These are phyloP conservation scores for Skeletonema costatum DNA, from an alignment of 108 stramenopile species.

Conservation along the genomic window DNA sequence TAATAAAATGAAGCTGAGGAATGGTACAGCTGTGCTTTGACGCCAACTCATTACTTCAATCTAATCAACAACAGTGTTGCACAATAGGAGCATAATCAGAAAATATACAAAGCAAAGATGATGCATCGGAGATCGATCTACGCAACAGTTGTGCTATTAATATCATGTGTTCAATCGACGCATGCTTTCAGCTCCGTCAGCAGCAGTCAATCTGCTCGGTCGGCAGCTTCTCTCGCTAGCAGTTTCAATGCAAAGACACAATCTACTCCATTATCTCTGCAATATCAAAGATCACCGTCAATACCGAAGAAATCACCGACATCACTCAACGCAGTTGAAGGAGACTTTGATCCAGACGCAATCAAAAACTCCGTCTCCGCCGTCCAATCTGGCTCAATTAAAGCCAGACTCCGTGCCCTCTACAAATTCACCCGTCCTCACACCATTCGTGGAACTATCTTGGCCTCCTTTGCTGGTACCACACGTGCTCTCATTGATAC, in stretches of 20 bases:
- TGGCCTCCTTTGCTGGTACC: constrained; percentile 93
- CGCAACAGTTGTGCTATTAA: background rate
- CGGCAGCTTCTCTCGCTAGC: background rate
- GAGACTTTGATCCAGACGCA: constrained; percentile 88
- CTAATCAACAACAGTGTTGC: too few species aligned
- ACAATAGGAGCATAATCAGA: background rate
- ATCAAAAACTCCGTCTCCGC: constrained; percentile 54
- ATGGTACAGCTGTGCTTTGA: background rate
- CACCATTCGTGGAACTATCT: constrained; percentile 95
- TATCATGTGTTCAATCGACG: background rate
- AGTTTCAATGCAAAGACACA: background rate
- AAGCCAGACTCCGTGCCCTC: constrained; percentile 77
- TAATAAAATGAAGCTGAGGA: background rate
- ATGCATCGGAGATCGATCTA: background rate
- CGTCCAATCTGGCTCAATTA: constrained; percentile 67
- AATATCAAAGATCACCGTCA: background rate
- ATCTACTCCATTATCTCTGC: background rate
- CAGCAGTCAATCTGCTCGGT: background rate
- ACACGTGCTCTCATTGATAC: constrained; percentile 90
- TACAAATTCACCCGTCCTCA: constrained; percentile 98
- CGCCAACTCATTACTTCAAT: background rate
- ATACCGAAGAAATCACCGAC: constrained; percentile 7
- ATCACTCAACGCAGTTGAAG: constrained; percentile 63
- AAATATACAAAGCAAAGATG: background rate
- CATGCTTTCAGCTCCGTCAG: background rate